Percentiles rank a stretch among this genome's conserved stretches.
phyloP scores from a whole-genome alignment of 2,329 filamentous ascomycete species.

The Claviceps pazoutovae region DNA sequence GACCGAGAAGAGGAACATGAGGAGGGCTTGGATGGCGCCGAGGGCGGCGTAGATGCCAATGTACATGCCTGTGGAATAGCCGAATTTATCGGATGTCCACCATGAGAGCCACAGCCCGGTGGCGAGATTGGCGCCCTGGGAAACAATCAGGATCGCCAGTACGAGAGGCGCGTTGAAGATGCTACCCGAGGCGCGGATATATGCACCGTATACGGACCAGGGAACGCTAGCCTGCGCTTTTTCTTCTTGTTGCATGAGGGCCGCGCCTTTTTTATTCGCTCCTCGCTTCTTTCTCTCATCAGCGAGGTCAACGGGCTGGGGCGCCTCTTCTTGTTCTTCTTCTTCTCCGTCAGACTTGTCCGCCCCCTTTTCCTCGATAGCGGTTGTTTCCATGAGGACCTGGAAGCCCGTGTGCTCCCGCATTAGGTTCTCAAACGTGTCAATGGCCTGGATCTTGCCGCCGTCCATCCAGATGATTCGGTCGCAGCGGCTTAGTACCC shows the following conservation, averaged over 20 bases:
- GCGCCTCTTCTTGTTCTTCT: constrained; percentile 24
- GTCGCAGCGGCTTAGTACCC: constrained; percentile 82
- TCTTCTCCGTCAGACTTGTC: constrained; percentile 27
- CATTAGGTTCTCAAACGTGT: constrained; percentile 85
- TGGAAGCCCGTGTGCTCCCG: constrained; percentile 62
- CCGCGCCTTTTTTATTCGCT: constrained; percentile 43
- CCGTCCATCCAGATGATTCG: constrained; percentile 87
- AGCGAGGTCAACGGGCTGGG: constrained; percentile 21
- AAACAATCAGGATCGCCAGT: constrained; percentile 47
- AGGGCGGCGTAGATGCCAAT: constrained; percentile 60
- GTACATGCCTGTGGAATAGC: constrained; percentile 53
- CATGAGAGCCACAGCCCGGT: constrained; percentile 88
- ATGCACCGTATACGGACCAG: constrained; percentile 67
- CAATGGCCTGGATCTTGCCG: constrained; percentile 69
- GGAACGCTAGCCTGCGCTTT: constrained; percentile 62
- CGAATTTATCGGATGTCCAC: constrained; percentile 75
- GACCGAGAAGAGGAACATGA: constrained; percentile 73
- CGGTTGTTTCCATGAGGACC: constrained; percentile 73
- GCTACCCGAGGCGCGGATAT: constrained; percentile 61
- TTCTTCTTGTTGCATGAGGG: constrained; percentile 61
- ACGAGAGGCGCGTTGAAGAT: constrained; percentile 55
- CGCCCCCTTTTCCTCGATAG: constrained; percentile 45
- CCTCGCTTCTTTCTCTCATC: constrained; percentile 29
- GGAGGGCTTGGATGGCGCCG: constrained; percentile 53
- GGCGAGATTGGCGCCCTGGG: constrained; percentile 72